phyloP scores from a whole-genome alignment of 192 early-diverging fungal species.

The Backusella morwellensis region DNA sequence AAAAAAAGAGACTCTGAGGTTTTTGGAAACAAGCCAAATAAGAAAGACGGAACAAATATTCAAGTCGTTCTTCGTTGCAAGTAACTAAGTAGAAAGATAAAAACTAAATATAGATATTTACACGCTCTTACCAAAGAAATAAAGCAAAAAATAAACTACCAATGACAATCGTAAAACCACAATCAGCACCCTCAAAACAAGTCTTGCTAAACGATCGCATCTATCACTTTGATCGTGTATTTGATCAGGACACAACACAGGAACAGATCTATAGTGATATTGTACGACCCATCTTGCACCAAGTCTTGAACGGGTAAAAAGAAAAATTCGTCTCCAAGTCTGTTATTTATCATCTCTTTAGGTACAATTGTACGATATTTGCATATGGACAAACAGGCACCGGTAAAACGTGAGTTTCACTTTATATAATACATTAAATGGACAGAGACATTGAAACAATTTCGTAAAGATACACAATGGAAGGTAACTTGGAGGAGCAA shows the following conservation, averaged over 20 bases:
- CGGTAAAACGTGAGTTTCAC: constrained; percentile 75
- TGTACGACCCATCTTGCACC: constrained; percentile 79
- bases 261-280: constrained; percentile 75
- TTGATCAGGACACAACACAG: constrained; percentile 74
- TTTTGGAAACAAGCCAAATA: neutral
- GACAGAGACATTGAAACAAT: no score
- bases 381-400: constrained; percentile 91
- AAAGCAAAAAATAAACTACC: constrained; percentile 22
- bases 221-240: constrained; percentile 91
- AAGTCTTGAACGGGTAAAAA: constrained; percentile 56
- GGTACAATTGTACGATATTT: constrained; percentile 83
- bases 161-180: constrained; percentile 61
- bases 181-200: constrained; percentile 56
- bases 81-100: constrained; percentile 35
- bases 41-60: constrained; percentile 70
- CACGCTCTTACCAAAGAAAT: neutral
- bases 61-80: constrained; percentile 80
- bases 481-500: constrained; percentile 71
- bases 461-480: constrained; percentile 80
- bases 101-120: neutral
- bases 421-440: neutral
- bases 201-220: constrained; percentile 58
- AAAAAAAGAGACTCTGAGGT: neutral
- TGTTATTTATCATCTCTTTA: neutral
- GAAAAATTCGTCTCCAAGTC: neutral